Percentiles rank a stretch among this genome's conserved stretches.
Evolutionary conservation across 352 stramenopile genomes (phyloP).

Genomic region (Phytopythium ostracodes): DNA sequence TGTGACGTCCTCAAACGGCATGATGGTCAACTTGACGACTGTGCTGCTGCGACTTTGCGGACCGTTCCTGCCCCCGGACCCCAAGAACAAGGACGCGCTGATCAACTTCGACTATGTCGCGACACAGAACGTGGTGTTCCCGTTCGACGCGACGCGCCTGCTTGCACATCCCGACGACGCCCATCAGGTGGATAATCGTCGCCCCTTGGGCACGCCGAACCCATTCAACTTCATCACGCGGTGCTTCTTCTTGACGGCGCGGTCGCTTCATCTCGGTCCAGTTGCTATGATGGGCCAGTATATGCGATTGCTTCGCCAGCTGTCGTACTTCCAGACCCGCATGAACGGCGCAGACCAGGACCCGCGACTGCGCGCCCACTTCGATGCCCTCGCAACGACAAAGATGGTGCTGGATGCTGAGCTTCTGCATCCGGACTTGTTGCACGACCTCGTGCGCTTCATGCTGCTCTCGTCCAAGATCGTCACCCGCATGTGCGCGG

Average conservation of each 20-base stretch:
- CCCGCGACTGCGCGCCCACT: conserved; percentile 64
- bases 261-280: conserved; percentile 90
- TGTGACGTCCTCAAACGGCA: conserved; percentile 62
- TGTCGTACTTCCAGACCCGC: conserved; percentile 86
- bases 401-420: conserved; percentile 85
- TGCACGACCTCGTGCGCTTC: conserved; percentile 77
- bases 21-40: conserved; percentile 78
- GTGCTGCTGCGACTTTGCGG: conserved; percentile 73
- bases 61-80: conserved; percentile 75
- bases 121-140: conserved; percentile 54
- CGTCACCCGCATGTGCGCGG: conserved; percentile 52
- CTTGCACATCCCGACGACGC: conserved; percentile 20
- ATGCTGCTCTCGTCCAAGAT: conserved; percentile 59
- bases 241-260: conserved; percentile 94
- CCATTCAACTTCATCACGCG: conserved; percentile 97
- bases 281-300: conserved; percentile 81
- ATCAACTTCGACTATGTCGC: conserved; percentile 62
- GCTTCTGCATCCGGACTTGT: conserved; percentile 67
- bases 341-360: conserved; percentile 66
- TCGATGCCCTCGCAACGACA: conserved; percentile 58
- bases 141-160: conserved; percentile 57
- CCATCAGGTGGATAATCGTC: conserved; percentile 20
- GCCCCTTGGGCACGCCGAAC: conserved; percentile 8
- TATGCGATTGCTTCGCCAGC: conserved; percentile 86
- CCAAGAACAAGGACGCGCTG: conserved; percentile 60